Evolutionary conservation across 495 filamentous ascomycete species (phyloP), one percentile per base, ranked within the genome.

Genomic region (Neurospora tetrasperma): DNA sequence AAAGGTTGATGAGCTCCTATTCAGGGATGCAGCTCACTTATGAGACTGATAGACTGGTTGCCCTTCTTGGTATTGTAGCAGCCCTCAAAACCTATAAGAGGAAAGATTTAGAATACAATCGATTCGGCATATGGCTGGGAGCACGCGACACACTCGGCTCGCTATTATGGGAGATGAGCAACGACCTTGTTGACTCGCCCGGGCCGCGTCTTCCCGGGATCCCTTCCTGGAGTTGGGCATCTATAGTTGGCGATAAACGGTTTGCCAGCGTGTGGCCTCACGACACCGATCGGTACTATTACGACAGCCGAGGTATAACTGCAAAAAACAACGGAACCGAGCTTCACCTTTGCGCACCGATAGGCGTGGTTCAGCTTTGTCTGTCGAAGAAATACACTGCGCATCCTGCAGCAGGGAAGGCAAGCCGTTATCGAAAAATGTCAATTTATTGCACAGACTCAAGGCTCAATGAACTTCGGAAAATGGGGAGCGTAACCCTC

Each of bases 201-300:
- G 20, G 1, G 5, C 6, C 10, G 23, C 0, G 12, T 4, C 48
- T 27, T 4, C 23, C 2, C 4, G n/a, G 1, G 3, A 31, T 62
- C 12, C 54, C 54, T 7, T 62, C 54, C 2, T 62, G 54, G 54
- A 62, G 54, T 9, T 62, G 54, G 54, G 27, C 5, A 16, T 62
- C 54, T 4, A 1, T 62, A 16, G 11, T 4, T 4, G 54, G 14
- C 54, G 0, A 2, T 10, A 54, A 27, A 31, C 0, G 0, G 0
- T 62, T 62, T 20, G 5, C 18, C 42, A 5, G 18, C 18, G 38
- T 39, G 38, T 1, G 5, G 42, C 18, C 42, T 16, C 16, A 7
- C 42, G 8, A n/a, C 42, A 8, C 16, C 16, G 8, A n/a, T 7
- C 20, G 10, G 54, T 31, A 62, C 27, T 35, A 35, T 62, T 62